A percentile compares a stretch with the other conserved stretches of the same genome.
These are phyloP conservation scores for Fusarium musae DNA, from an alignment of 2,329 filamentous ascomycete genomes.

Conservation along the genomic window DNA sequence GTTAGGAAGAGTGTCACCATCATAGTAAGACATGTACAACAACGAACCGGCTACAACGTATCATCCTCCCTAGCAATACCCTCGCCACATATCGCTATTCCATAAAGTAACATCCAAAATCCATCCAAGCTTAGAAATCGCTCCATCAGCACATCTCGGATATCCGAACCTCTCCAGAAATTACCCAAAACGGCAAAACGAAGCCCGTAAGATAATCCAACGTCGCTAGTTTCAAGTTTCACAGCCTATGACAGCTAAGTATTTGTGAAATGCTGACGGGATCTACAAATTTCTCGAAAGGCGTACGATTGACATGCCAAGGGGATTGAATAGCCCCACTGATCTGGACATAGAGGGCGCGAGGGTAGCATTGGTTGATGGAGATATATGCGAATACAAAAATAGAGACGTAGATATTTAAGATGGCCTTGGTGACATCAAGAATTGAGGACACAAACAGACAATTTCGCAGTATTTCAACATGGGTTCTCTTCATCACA, in stretches of 20 bases:
- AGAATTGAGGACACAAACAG: neutral
- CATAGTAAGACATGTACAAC: neutral
- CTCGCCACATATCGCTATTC: neutral
- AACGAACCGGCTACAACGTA: neutral
- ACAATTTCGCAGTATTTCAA: no score
- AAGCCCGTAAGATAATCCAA: neutral
- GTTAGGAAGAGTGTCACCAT: no score
- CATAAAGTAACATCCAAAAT: neutral
- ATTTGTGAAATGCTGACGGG: neutral
- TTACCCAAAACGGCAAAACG: conserved; percentile 1
- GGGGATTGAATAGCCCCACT: neutral
- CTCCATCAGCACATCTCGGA: neutral
- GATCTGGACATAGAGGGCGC: neutral
- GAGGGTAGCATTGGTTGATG: neutral
- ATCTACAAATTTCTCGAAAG: conserved; percentile 9
- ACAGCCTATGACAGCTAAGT: neutral
- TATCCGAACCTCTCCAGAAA: neutral
- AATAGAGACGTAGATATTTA: neutral
- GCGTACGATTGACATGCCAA: conserved; percentile 12
- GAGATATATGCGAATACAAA: neutral
- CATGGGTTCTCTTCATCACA: neutral
- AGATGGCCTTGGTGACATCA: neutral
- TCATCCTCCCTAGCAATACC: no score
- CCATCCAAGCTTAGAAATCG: neutral
- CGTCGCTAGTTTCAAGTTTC: neutral